A percentile compares a stretch with the other conserved stretches of the same genome.
These are phyloP conservation scores for Neonectria magnoliae DNA, from an alignment of 2,329 filamentous ascomycete species.

Conservation along the genomic window DNA sequence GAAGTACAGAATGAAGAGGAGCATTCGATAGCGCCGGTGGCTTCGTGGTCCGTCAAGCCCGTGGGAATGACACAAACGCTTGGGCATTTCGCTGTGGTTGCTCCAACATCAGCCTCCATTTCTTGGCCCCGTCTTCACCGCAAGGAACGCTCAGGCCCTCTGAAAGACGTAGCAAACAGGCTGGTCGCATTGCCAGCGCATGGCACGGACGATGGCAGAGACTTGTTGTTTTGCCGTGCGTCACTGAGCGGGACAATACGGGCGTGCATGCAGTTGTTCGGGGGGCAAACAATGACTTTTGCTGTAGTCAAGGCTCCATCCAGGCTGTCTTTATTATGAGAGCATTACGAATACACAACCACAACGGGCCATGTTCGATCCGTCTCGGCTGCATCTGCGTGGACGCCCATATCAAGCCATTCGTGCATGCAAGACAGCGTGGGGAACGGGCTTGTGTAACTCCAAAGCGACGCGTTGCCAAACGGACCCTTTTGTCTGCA, in stretches of 20 bases:
- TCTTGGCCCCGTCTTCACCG: slow-evolving; percentile 28
- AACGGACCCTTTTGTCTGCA: slow-evolving; percentile 5
- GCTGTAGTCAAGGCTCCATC: not conserved
- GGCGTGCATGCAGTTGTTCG: not conserved
- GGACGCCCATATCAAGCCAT: slow-evolving; percentile 24
- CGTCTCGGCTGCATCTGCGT: slow-evolving; percentile 19
- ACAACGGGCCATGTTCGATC: not conserved
- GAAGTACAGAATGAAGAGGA: not conserved
- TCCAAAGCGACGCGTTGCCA: slow-evolving; percentile 5
- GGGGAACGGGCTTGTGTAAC: slow-evolving; percentile 26
- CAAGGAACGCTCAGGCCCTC: slow-evolving; percentile 25
- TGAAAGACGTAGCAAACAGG: slow-evolving; percentile 22
- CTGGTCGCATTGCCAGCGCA: slow-evolving; percentile 2
- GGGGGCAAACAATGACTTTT: not conserved
- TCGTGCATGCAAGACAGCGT: slow-evolving; percentile 22
- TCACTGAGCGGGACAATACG: not conserved
- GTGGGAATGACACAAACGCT: slow-evolving; percentile 10
- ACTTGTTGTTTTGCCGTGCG: not conserved
- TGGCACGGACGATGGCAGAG: slow-evolving; percentile 8
- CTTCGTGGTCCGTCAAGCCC: not conserved
- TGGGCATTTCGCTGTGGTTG: slow-evolving; percentile 14
- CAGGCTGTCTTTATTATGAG: slow-evolving; percentile 5
- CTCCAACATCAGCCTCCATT: slow-evolving; percentile 23
- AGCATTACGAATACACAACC: slow-evolving; percentile 7
- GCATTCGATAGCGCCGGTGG: slow-evolving; percentile 11